Base-by-base conservation (phyloP, 2,329 filamentous ascomycete species). In the Sarocladium oryzae region DNA sequence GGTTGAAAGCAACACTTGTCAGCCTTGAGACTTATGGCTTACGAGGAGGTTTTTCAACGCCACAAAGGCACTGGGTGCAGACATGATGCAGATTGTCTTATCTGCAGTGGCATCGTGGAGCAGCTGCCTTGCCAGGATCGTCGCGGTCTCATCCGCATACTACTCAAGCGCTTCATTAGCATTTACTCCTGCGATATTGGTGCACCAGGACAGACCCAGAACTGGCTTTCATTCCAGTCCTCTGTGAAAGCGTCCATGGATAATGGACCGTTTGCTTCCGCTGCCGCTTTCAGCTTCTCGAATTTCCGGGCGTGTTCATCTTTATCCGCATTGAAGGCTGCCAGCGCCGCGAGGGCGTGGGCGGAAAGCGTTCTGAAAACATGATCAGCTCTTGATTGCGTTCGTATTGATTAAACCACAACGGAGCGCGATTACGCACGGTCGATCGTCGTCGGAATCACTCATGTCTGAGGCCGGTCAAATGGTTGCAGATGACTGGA, bases 151-250 rank as follows among this genome's bases (percentile, higher is more conserved):
- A 50, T 90, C 83, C 8, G 81, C 82, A 63, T 89, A 89, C 84
- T 86, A 56, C 23, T 30, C 33, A 23, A 49, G 16, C 3, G n/a
- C 5, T 20, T 16, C 21, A 11, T 30, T 24, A 26, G 41, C n/a
- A 4, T 5, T 21, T 8, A 36, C 9, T 3, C 23, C 16, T 28
- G 15, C 26, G 11, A 21, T 37, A 24, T 33, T 16, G 13, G 43
- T 16, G 40, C 20, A 21, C 15, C 4, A 40, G 16, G 7, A 63
- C 74, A 35, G 72, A 88, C 84, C 88, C 88, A 93, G 61, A 93
- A 93, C 67, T 92, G 88, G 55, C 81, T 86, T 61, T 85, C 79
- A 61, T 91, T 88, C 88, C 88, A 93, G 66, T 92, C 85, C 67
- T 92, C 88, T 1, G 75, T 74, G 60, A 92, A 93, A 1, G 78